Evolutionary conservation across 2,329 filamentous ascomycete species (phyloP), one percentile per base, ranked within the genome.

Genomic region (Cylindrodendrum hubeiense): DNA sequence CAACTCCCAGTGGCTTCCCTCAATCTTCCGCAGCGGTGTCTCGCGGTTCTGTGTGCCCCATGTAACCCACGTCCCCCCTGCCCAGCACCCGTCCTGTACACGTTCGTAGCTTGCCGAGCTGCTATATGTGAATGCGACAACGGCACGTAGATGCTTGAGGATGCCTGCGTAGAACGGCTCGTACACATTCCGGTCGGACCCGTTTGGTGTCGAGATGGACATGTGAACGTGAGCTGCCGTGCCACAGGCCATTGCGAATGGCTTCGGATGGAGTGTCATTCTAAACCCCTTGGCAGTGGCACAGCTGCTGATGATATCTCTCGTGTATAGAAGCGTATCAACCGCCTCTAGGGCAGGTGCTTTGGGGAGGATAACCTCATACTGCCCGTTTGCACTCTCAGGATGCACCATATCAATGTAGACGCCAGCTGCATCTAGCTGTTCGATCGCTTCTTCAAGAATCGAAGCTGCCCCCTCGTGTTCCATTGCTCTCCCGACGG

Each of bases 31-130:
- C 10, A 97, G 82, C 0, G 93, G 91, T 5, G 89, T 84, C 80
- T 95, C 92, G 19, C 92, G 89, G 77, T 96, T 96, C 79, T 96
- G 90, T 5, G 89, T 92, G 13, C 93, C 93, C 93, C 93, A 97
- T 0, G 90, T 82, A 0, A 95, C 87, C 90, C 91, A 95, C 8
- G 89, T 87, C 0, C 92, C 92, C n/a, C 92, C 92, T 0, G 92
- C 87, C 93, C 93, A 96, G 63, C 82, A 83, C n/a, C 92, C 87
- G 57, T 94, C 90, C 2, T 81, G 79, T 12, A 93, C 84, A 5
- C 93, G 87, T 37, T 87, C 86, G 77, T 96, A 96, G 76, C 90
- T 93, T 0, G 84, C 83, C 1, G 87, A 83, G 68, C 89, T 88
- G 37, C 90, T 86, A 71, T 93, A 87, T 0, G 88, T 89, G 62